A percentile compares a stretch with the other conserved stretches of the same genome.
Evolutionary conservation across 2,329 filamentous ascomycete genomes (phyloP).

Genomic region (Talaromyces amestolkiae): DNA sequence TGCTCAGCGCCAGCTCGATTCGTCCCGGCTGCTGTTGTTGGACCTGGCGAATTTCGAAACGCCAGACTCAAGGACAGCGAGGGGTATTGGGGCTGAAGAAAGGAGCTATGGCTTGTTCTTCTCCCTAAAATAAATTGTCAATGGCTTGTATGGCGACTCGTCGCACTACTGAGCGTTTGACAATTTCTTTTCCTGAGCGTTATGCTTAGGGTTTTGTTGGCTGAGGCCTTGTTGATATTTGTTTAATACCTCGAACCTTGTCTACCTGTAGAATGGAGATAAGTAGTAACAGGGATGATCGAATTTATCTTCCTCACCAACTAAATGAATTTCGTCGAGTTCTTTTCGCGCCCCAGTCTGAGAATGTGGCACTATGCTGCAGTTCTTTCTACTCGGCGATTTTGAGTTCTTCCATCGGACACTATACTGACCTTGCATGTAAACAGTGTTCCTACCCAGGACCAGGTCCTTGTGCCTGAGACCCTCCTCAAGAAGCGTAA

Average conservation of each 20-base stretch:
- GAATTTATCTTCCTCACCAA: conserved; percentile 61
- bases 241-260: conserved; percentile 28
- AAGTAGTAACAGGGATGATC: conserved; percentile 26
- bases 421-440: conserved; percentile 65
- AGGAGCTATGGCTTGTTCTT: conserved; percentile 47
- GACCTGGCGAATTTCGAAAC: conserved; percentile 7
- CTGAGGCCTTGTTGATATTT: conserved; percentile 56
- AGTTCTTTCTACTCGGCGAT: conserved; percentile 84
- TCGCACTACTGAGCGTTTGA: conserved; percentile 30
- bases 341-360: conserved; percentile 59
- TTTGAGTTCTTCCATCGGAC: conserved; percentile 62
- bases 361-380: conserved; percentile 91
- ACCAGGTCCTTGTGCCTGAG: conserved; percentile 97
- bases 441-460: conserved; percentile 88
- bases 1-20: conserved; percentile 72
- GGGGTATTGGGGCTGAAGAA: conserved; percentile 79
- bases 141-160: conserved; percentile 36
- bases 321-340: conserved; percentile 80
- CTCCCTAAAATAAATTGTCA: conserved; percentile 75
- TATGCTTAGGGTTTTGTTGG: conserved; percentile 68
- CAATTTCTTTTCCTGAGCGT: conserved; percentile 49
- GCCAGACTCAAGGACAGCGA: conserved; percentile 51
- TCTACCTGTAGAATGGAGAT: conserved; percentile 28
- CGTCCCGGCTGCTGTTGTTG: conserved; percentile 50
- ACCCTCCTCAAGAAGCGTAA: conserved; percentile 99